Conservation (phyloP, 73 alveolate genomes). For the Symbiodinium pilosum region DNA sequence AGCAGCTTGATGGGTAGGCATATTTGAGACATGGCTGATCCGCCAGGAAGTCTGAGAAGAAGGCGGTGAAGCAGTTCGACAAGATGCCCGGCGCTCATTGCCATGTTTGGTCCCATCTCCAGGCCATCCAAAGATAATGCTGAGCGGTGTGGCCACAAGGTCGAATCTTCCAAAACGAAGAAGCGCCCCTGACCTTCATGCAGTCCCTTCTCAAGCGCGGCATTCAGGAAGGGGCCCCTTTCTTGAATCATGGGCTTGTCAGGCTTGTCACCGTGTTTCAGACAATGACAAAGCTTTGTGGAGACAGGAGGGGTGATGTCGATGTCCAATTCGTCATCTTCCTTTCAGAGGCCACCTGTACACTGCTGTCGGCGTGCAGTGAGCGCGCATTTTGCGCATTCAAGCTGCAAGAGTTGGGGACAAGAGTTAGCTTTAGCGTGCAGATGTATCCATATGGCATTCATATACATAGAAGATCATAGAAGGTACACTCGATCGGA, state of each 20-base stretch:
- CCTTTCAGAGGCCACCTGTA: conserved; percentile 72
- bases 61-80: conserved; percentile 40
- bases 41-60: conserved; percentile 27
- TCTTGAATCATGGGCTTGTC: no score
- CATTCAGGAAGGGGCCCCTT: background rate
- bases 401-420: no score
- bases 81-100: background rate
- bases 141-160: background rate
- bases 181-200: background rate
- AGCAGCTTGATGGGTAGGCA: no score
- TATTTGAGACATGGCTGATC: background rate
- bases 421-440: no score
- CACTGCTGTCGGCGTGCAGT: no score
- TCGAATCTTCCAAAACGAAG: background rate
- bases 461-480: no score
- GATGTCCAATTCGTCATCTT: conserved; percentile 23
- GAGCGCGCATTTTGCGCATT: no score
- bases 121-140: no score
- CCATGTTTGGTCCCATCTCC: background rate
- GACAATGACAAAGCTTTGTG: no score
- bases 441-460: no score
- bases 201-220: background rate
- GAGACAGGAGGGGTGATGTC: conserved; percentile 8
- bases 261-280: no score
- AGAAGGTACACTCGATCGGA: no score